Evolutionary conservation across 768 basidiomycete genomes (phyloP), one percentile per base, ranked within the genome.

Genomic region (Cantharellus anzutake): DNA sequence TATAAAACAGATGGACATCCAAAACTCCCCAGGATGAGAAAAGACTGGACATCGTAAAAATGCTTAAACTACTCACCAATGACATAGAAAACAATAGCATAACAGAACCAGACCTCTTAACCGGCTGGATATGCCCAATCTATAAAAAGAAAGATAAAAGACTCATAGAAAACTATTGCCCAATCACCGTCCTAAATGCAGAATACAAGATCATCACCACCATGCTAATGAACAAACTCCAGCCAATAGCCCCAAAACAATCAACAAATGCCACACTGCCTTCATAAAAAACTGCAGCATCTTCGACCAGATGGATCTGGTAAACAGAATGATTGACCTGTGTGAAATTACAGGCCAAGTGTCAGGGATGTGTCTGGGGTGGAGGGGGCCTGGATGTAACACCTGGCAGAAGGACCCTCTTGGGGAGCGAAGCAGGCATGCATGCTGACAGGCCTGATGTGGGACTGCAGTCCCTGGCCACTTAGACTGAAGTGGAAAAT

Each of bases 131-230:
- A 39, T 64, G 58, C 57, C 60, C 63, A 2, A 48, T 66, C 3
- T 66, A 62, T 38, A 66, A 66, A 56, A 66, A 66, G 59, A 58
- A 57, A 4, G 61, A 63, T 35, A 4, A n/a, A 16, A 3, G 44
- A 3, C 34, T 59, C 0, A 63, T 66, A 2, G 50, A 34, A n/a
- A 66, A 66, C 57, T 66, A 66, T 41, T 16, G 66, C 2, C 66
- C 66, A 2, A 66, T 66, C 3, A 64, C 65, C 7, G n/a, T n/a
- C n/a, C n/a, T n/a, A n/a, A n/a, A 40, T 66, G 2, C 61, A 67
- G 2, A 67, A 39, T 67, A 64, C 52, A 68, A 68, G 52, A 5
- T 68, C 3, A 52, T 64, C 7, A 68, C 68, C 0, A 65, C 65
- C 44, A 40, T 35, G 0, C 37, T 66, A 0, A 41, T 61, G 0